These are phyloP conservation scores for Cetradonia linearis DNA, from an alignment of 495 filamentous ascomycete genomes.

Conservation along the genomic window DNA sequence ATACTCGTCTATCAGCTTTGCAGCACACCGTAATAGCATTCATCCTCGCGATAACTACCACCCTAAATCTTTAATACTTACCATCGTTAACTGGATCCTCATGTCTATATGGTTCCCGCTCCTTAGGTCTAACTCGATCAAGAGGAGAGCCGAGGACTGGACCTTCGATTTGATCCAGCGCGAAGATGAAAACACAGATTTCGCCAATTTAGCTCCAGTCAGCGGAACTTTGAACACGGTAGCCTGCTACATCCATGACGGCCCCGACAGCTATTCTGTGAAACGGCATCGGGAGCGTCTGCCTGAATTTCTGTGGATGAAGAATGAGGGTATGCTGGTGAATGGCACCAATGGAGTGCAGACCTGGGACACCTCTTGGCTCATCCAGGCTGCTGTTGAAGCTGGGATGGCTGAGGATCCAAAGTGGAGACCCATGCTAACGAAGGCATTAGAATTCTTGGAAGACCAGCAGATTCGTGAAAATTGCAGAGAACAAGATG, in stretches of 20 bases:
- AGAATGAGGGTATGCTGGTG: slow-evolving; percentile 80
- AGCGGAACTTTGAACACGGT: slow-evolving; percentile 82
- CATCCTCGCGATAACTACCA: slow-evolving; percentile 77
- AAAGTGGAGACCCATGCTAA: slow-evolving; percentile 74
- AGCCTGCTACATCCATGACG: slow-evolving; percentile 72
- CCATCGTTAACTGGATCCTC: slow-evolving; percentile 61
- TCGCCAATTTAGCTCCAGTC: slow-evolving; percentile 76
- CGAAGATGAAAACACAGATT: slow-evolving; percentile 89
- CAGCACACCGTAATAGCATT: slow-evolving; percentile 71
- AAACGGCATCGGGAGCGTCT: slow-evolving; percentile 68
- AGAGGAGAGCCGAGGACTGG: slow-evolving; percentile 61
- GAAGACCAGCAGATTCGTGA: slow-evolving; percentile 87
- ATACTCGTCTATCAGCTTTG: slow-evolving; percentile 68
- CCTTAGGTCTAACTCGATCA: slow-evolving; percentile 48
- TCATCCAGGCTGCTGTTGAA: slow-evolving; percentile 70
- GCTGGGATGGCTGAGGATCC: slow-evolving; percentile 68
- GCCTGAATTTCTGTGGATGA: slow-evolving; percentile 86
- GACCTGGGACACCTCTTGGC: slow-evolving; percentile 88
- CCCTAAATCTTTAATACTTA: slow-evolving; percentile 77
- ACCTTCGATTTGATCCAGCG: slow-evolving; percentile 66
- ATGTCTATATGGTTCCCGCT: slow-evolving; percentile 70
- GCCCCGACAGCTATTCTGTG: slow-evolving; percentile 65
- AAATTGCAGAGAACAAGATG: slow-evolving; percentile 64
- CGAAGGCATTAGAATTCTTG: slow-evolving; percentile 73
- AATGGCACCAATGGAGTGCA: slow-evolving; percentile 97